phyloP scores from a whole-genome alignment of 352 stramenopile species.

The Pythium folliculosum region DNA sequence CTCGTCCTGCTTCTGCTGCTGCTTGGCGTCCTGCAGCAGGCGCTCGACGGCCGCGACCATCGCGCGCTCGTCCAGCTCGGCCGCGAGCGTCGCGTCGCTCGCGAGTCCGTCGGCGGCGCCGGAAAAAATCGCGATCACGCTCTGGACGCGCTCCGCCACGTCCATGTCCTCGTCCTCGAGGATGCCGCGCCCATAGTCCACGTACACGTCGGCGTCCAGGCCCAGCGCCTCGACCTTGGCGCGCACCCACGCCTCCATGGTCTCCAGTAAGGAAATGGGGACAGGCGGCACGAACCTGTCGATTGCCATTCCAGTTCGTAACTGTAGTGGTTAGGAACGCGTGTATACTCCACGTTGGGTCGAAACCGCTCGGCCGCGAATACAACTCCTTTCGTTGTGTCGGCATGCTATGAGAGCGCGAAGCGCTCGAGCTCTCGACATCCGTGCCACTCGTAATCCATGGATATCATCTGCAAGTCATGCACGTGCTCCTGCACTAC shows the following conservation, averaged over 20 bases:
- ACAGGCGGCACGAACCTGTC: too few species aligned
- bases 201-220: constrained; percentile 77
- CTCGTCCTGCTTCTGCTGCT: constrained; percentile 38
- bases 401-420: too few species aligned
- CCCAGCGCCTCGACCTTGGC: constrained; percentile 55
- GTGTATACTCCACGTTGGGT: too few species aligned
- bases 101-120: constrained; percentile 58
- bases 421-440: too few species aligned
- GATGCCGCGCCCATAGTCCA: constrained; percentile 70
- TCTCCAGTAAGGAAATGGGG: too few species aligned
- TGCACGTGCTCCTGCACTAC: too few species aligned
- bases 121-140: constrained; percentile 61
- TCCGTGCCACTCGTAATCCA: too few species aligned
- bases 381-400: too few species aligned
- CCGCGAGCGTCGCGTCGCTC: constrained; percentile 37
- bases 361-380: too few species aligned
- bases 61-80: constrained; percentile 36
- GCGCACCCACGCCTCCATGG: constrained; percentile 66
- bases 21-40: constrained; percentile 39
- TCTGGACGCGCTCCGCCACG: constrained; percentile 69
- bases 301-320: too few species aligned
- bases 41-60: constrained; percentile 61
- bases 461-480: too few species aligned
- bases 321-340: too few species aligned
- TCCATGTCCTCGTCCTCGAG: constrained; percentile 73